Base-by-base conservation (phyloP, 768 basidiomycete genomes). In the Lentinula boryana region DNA sequence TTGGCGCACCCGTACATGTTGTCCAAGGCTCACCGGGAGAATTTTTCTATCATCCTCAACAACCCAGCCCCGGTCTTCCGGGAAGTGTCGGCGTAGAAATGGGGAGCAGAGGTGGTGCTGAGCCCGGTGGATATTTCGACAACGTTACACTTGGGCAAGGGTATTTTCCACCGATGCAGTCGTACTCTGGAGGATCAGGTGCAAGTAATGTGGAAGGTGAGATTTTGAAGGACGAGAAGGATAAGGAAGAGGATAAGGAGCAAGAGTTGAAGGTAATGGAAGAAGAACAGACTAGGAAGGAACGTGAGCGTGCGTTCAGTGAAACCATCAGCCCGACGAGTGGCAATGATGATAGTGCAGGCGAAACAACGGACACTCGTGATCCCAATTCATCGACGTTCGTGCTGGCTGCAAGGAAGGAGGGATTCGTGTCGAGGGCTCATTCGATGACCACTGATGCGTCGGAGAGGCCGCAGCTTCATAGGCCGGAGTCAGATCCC, bases 1-100 rank as follows among this genome's bases (percentile, higher is more conserved):
- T 84, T 1, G 87, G 86, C 44, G 86, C 84, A 31, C 87, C 85
- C 0, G 76, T 81, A 31, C 78, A 77, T 33, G 63, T 61, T 15
- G 66, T 62, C 2, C 18, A 56, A 31, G 61, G 56, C 36, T 59
- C 62, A 54, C 63, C 62, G 16, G 58, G 58, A 40, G 49, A 35
- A 40, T 36, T 27, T 38, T 60, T 13, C 58, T 52, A 32, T 35
- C 50, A 36, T 52, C 50, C 44, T 40, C 50, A 31, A 16, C 50
- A 31, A 6, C 58, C 9, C 36, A 66, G 65, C 57, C 65, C 67
- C 4, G 65, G 68, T 63, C 15, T 74, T 68, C 50, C 69, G 68
- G 33, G 69, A 70, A 58, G 63, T 67, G 6, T 67, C 67, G 66
- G 68, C 68, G 59, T 70, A 65, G 60, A 66, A 68, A 41, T 61